Percentiles rank a stretch among this genome's conserved stretches.
Conservation (phyloP, 805 yeast genomes). For the Vanderwaltozyma yarrowii region DNA sequence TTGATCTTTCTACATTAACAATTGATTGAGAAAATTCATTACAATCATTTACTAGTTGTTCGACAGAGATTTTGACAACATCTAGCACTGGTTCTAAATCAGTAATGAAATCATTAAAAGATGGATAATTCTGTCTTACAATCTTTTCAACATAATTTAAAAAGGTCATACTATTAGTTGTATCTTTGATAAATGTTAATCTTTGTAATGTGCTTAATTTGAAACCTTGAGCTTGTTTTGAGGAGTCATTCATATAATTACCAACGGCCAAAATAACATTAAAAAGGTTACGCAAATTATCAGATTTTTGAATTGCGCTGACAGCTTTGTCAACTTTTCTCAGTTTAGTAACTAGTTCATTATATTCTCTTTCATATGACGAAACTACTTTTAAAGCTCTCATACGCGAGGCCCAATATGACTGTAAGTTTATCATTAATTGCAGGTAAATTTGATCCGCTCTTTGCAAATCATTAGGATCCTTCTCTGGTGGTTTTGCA, state of each 20-base stretch:
- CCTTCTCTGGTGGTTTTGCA: conserved; percentile 47
- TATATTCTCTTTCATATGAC: conserved; percentile 68
- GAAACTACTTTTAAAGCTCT: conserved; percentile 66
- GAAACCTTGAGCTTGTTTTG: conserved; percentile 90
- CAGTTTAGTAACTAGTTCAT: conserved; percentile 57
- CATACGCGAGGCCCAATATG: conserved; percentile 89
- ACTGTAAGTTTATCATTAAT: conserved; percentile 69
- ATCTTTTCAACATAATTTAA: conserved; percentile 86
- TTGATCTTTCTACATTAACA: conserved; percentile 59
- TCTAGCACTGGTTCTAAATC: conserved; percentile 50
- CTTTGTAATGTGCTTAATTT: conserved; percentile 82
- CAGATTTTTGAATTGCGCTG: conserved; percentile 52
- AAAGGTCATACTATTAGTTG: conserved; percentile 76
- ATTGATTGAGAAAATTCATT: conserved; percentile 48
- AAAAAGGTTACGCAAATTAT: conserved; percentile 58
- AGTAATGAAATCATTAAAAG: conserved; percentile 59
- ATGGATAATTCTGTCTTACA: conserved; percentile 77
- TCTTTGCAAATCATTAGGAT: conserved; percentile 68
- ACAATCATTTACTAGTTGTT: conserved; percentile 71
- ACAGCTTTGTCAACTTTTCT: conserved; percentile 66
- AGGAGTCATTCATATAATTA: conserved; percentile 89
- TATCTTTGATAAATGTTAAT: conserved; percentile 83
- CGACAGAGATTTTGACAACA: conserved; percentile 69
- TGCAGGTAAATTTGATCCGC: conserved; percentile 81
- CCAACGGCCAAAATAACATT: conserved; percentile 87